Base-by-base conservation (phyloP, 129 eudicot genomes). In the Pittosporum tobira region DNA sequence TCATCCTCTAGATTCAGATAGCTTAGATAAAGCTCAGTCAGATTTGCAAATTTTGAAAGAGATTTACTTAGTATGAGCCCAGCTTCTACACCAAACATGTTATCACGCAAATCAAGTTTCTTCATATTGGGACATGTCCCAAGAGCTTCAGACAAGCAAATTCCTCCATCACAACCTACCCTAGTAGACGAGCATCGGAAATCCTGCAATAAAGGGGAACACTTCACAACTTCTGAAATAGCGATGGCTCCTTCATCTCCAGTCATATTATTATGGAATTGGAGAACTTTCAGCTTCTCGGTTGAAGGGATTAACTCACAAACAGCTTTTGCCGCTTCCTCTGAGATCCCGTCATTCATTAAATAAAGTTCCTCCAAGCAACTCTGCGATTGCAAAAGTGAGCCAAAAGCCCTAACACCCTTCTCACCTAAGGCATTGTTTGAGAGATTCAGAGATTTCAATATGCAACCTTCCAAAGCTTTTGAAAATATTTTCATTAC, bases 161-260 rank as follows among this genome's bases (percentile, higher is more conserved):
- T 18, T 24, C 90, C 85, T 3, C 90, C 90, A 57, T 78, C 82
- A 38, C 80, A 72, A 18, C 26, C 90, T 3, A 83, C 75, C 77
- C 83, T 73, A 0, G 90, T 83, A 7, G 90, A 83, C 13, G 90
- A 83, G 64, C 90, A 83, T 45, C 75, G 70, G 54, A 83, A 83
- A 69, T 83, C 77, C 60, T 83, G 85, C 22, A 83, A 53, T 46
- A 65, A 13, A 20, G 82, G 85, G 38, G 81, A 83, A 13, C 59
- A 25, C 14, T 62, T 78, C 67, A 83, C 80, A 8, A 83, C 57
- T 45, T 75, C 67, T 46, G 85, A 47, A 51, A 83, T 83, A 24
- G 85, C 79, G 48, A 75, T 53, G 0, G 85, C 90, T 24, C 85
- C 90, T 70, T 72, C 85, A 62, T 83, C 90, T 16, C 90, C 90